These are phyloP conservation scores for Scedosporium minutisporum DNA, from an alignment of 2,329 filamentous ascomycete genomes.

Conservation along the genomic window DNA sequence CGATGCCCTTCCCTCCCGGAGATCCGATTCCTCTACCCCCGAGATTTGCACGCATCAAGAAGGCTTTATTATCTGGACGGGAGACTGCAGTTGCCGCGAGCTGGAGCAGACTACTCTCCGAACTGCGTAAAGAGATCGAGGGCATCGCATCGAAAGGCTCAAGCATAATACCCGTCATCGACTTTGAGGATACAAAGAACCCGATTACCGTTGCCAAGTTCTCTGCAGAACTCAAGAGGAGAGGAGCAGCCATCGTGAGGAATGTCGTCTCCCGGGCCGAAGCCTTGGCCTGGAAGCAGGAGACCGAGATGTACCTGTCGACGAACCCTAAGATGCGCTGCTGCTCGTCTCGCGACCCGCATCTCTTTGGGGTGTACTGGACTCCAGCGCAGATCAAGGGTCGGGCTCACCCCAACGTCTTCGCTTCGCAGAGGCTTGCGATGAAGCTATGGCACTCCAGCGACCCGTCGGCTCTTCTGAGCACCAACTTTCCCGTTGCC, in stretches of 20 bases:
- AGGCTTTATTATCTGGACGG: conserved; percentile 25
- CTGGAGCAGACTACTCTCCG: conserved; percentile 29
- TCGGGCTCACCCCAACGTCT: conserved; percentile 27
- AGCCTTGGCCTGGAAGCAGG: conserved; percentile 35
- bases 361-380: conserved; percentile 29
- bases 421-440: conserved; percentile 36
- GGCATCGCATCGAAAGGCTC: conserved; percentile 22
- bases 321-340: conserved; percentile 32
- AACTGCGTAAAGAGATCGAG: conserved; percentile 26
- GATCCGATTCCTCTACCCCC: conserved; percentile 4
- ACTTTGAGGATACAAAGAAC: conserved; percentile 27
- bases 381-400: conserved; percentile 29
- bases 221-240: conserved; percentile 16
- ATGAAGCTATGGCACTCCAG: conserved; percentile 41
- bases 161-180: conserved; percentile 31
- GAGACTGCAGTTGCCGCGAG: conserved; percentile 25
- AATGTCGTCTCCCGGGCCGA: conserved; percentile 19
- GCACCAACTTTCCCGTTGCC: conserved; percentile 35
- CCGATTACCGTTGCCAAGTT: conserved; percentile 16
- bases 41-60: conserved; percentile 22
- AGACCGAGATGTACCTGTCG: conserved; percentile 41
- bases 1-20: neutral
- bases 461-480: conserved; percentile 34
- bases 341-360: conserved; percentile 17
- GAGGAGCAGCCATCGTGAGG: conserved; percentile 22